Base-by-base conservation (phyloP, 2,329 filamentous ascomycete species). In the Neonectria neomacrospora region DNA sequence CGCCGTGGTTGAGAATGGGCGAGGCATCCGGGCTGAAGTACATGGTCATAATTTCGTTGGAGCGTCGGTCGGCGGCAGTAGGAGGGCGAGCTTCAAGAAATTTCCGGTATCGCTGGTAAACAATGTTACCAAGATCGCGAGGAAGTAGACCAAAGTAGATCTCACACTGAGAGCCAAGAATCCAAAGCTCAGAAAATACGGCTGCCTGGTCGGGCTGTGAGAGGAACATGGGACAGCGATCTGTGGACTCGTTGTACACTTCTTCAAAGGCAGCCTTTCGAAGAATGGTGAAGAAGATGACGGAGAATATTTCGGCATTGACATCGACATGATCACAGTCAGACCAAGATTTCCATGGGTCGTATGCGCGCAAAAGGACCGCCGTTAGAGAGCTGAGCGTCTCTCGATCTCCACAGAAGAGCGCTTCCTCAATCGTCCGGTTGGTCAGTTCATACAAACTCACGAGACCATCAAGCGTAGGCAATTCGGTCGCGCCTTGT, bases 31-130 rank as follows among this genome's bases (percentile, higher is more conserved):
- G 65, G 9, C 56, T 52, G 26, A 66, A 63, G 26, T 68, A 68
- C 67, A 68, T 68, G 22, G 67, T 68, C 65, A 68, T 68, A 22
- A 68, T 68, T 51, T 68, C 67, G 20, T 68, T 67, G n/a, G 42
- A 39, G 22, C 37, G 50, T 47, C 67, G 58, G n/a, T 68, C 62
- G 18, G 67, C 65, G 3, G 60, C 63, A 20, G 52, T 47, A 0
- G 67, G 67, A 1, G 65, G 67, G 5, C 58, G 42, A 14, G 22
- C 20, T 4, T 58, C 22, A 3, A 68, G 65, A 23, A 68, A 61
- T 3, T 50, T 42, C 11, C 52, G 54, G 5, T 68, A 68, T 4
- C 65, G 63, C 9, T 41, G 44, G 32, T 58, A 68, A 9, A 68
- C 59, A 5, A 67, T 39, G 5, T 41, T 48, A 26, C 67, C 67